Base-by-base conservation (phyloP, 2,329 filamentous ascomycete genomes). In the Zymoseptoria pseudotritici region DNA sequence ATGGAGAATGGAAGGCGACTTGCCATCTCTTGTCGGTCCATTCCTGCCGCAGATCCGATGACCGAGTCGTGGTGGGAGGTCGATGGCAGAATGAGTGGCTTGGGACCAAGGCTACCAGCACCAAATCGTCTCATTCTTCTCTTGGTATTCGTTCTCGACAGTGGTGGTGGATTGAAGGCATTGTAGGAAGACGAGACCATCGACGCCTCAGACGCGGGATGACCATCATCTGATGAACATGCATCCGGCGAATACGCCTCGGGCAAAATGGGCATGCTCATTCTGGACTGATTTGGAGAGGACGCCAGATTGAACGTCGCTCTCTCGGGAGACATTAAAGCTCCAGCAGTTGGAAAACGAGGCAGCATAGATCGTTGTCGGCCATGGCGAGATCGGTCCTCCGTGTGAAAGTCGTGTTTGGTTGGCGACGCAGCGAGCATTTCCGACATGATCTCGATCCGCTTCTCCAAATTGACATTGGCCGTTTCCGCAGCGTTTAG, bases 381-480 rank as follows among this genome's bases (percentile, higher is more conserved):
- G 36, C 65, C 54, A 49, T 68, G 68, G n/a, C 63, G 61, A 20
- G 66, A 63, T 11, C 65, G 55, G 4, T 67, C 66, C 21, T 65
- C 66, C 6, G 70, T 65, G 46, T 70, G 71, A 4, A 72, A 56
- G 56, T 75, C 72, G 53, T 70, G 64, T 63, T 73, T 76, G 8
- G 67, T 71, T 2, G 74, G 72, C 11, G 74, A 75, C 5, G 70
- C 65, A 7, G 70, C 74, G 4, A 77, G 67, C 21, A 77, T 59
- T 21, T 70, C 70, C 13, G 73, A 73, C 62, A 76, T 67, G 24
- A 74, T 67, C 56, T 76, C 74, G 36, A 76, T 64, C 24, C 74
- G 63, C 57, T 69, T 71, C 61, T 76, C 74, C 46, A 77, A 65
- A 55, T 74, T 68, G 6, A 72, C 64, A 54, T 76, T 76, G 1